A percentile compares a stretch with the other conserved stretches of the same genome.
phyloP scores from a whole-genome alignment of 352 stramenopile genomes.

The Phytopythium delawarense region DNA sequence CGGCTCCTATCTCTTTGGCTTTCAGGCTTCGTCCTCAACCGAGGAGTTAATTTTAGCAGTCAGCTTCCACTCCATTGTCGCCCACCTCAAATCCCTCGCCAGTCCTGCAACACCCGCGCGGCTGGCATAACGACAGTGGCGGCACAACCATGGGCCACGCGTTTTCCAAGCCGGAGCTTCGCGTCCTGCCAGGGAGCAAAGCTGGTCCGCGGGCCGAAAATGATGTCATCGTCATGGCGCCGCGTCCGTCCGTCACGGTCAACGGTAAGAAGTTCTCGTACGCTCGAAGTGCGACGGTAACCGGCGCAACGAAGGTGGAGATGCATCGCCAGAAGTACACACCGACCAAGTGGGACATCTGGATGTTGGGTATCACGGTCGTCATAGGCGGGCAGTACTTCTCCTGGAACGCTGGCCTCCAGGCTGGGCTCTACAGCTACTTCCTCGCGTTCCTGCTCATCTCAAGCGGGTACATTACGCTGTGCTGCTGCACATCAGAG shows the following conservation, averaged over 20 bases:
- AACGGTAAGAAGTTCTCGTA: conserved; percentile 3
- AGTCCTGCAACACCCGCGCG: neutral
- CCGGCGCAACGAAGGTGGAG: neutral
- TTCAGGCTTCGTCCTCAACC: too few species aligned
- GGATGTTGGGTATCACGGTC: conserved; percentile 45
- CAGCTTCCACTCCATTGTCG: neutral
- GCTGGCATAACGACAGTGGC: neutral
- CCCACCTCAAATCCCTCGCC: neutral
- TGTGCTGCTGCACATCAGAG: conserved; percentile 42
- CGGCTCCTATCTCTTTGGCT: too few species aligned
- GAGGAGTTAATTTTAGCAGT: too few species aligned
- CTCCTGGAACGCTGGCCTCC: conserved; percentile 39
- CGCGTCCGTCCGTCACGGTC: neutral
- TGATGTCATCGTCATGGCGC: neutral
- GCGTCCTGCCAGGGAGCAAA: neutral
- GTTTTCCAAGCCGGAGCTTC: conserved; percentile 4
- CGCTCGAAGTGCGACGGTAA: neutral
- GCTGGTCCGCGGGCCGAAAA: neutral
- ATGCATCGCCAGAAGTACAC: conserved; percentile 11
- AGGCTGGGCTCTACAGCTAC: conserved; percentile 36
- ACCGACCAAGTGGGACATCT: conserved; percentile 33
- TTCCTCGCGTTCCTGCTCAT: conserved; percentile 35
- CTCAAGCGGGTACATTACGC: conserved; percentile 26
- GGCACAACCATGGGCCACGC: neutral
- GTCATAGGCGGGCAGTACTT: conserved; percentile 55